Evolutionary conservation across 345 rosid genomes (phyloP), one percentile per base, ranked within the genome.

Genomic region (Dimocarpus longan): DNA sequence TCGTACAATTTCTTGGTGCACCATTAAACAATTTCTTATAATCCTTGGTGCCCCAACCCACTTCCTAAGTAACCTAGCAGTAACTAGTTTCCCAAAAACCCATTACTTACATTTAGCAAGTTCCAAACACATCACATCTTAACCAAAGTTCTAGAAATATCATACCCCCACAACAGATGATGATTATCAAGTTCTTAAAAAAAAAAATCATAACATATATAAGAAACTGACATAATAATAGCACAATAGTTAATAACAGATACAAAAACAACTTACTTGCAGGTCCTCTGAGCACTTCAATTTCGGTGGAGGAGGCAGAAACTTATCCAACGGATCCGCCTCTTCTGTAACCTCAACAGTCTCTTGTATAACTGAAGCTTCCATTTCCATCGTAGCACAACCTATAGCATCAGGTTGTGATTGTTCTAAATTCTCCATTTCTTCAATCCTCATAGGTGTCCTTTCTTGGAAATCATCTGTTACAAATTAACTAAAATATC

Each of bases 281-380:
- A 94, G 85, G 79, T 94, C 98, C 82, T 86, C 91, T 0, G 98
- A 89, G 87, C 95, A 94, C 82, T 83, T 91, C 19, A 80, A 88
- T 72, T 68, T 85, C 13, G 95, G 95, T 24, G 87, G 88, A 0
- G 87, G 87, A 0, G 91, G 95, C 28, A 96, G 92, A 84, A 96
- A 97, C 77, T 85, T 87, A 82, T 93, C 92, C 80, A 94, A 86
- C 39, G 88, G 88, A 87, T 92, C 90, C 24, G 39, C 83, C 72
- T 81, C 83, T 10, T 70, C 86, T 19, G 86, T 77, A 75, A 62
- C 85, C 60, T 85, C 84, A 64, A 21, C 71, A 16, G 80, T 52
- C 62, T 82, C 87, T 66, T 86, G 89, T 60, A 73, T 79, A 81
- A 85, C 88, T 56, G 60, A 75, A 84, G 77, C 76, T 79, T 87